These are phyloP conservation scores for Cryphonectria parasitica DNA, from an alignment of 2,329 filamentous ascomycete genomes.

Conservation along the genomic window DNA sequence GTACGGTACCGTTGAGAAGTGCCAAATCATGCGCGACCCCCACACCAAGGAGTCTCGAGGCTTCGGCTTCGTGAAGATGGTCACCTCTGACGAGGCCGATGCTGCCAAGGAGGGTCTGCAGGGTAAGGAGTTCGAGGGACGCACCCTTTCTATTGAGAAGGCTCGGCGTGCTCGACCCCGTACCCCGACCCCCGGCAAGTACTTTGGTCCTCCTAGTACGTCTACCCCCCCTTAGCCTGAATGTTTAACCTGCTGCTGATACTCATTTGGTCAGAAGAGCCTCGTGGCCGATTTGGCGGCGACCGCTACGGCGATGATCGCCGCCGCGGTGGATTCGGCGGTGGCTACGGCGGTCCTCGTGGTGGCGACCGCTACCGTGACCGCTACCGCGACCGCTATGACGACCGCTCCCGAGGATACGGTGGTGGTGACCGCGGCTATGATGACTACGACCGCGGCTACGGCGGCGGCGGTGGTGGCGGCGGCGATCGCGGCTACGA, in stretches of 20 bases:
- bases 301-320: conserved; percentile 66
- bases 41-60: conserved; percentile 98
- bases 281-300: conserved; percentile 52
- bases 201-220: conserved; percentile 96
- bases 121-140: conserved; percentile 91
- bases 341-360: conserved; percentile 45
- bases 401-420: conserved; percentile 33
- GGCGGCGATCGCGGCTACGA: conserved; percentile 48
- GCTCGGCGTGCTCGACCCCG: conserved; percentile 92
- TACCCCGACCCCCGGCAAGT: conserved; percentile 97
- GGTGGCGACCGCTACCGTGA: conserved; percentile 38
- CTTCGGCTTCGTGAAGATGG: conserved; percentile 99
- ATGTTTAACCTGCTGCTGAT: conserved; percentile 33
- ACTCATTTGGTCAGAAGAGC: conserved; percentile 49
- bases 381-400: conserved; percentile 36
- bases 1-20: conserved; percentile 98
- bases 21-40: conserved; percentile 99
- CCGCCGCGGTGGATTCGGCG: conserved; percentile 63
- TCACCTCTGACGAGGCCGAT: conserved; percentile 91
- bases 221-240: conserved; percentile 42
- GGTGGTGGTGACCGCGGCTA: conserved; percentile 16
- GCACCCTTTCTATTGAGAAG: conserved; percentile 98
- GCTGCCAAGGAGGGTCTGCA: conserved; percentile 95
- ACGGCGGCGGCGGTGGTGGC: conserved; percentile 30
- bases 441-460: conserved; percentile 32